phyloP scores from a whole-genome alignment of 2,329 filamentous ascomycete genomes.

The Scytalidium sp. region DNA sequence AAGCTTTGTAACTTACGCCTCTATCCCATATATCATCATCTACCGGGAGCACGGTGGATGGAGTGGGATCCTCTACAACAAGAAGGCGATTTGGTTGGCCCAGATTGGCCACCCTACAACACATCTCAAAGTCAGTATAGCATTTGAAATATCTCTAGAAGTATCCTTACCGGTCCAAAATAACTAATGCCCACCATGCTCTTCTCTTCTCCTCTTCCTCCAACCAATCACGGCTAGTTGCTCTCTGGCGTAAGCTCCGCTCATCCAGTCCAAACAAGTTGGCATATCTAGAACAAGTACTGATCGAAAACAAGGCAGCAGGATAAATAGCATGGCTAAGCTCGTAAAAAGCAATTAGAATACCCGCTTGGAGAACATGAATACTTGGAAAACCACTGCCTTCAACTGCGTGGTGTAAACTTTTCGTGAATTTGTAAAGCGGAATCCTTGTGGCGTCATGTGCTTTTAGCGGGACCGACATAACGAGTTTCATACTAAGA shows the following conservation, averaged over 20 bases:
- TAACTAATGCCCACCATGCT: neutral
- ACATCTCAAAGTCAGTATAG: neutral
- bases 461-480: neutral
- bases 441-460: neutral
- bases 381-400: neutral
- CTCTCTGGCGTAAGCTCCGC: neutral
- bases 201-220: neutral
- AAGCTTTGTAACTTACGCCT: neutral
- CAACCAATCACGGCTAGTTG: neutral
- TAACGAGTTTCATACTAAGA: neutral
- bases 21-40: neutral
- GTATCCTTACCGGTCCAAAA: neutral
- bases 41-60: neutral
- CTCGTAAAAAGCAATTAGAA: slow-evolving; percentile 1
- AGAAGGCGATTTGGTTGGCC: neutral
- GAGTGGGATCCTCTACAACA: neutral
- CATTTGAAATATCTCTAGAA: neutral
- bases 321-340: neutral
- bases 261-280: neutral
- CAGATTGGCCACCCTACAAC: neutral
- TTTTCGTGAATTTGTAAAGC: neutral
- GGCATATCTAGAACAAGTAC: neutral
- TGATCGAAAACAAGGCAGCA: neutral
- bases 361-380: neutral
- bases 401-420: neutral